Evolutionary conservation across 129 eudicot genomes (phyloP).

Genomic region (Scalesia atractyloides): DNA sequence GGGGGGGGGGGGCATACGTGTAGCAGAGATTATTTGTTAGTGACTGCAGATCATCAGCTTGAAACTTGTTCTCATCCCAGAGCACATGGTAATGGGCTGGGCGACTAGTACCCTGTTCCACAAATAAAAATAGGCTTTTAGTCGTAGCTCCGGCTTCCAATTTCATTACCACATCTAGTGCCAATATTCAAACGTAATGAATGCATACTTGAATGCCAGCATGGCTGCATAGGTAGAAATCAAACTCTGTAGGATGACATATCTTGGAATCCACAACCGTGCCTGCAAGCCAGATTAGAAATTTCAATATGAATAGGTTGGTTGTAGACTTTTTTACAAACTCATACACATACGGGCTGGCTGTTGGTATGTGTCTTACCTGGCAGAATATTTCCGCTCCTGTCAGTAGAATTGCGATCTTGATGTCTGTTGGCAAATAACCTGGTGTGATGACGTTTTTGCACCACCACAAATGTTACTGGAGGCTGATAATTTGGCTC

Average conservation of each 20-base stretch:
- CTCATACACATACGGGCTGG: too few relatives aligned
- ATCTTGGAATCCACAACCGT: constrained; percentile 92
- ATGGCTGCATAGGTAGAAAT: constrained; percentile 91
- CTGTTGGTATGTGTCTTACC: constrained; percentile 34
- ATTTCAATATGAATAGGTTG: neutral
- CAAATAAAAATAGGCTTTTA: neutral
- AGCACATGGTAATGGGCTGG: constrained; percentile 95
- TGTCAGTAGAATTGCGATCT: constrained; percentile 66
- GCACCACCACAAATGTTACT: constrained; percentile 92
- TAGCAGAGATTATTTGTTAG: constrained; percentile 83
- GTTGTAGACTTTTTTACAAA: too few relatives aligned
- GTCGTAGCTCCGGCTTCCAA: neutral
- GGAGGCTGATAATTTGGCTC: constrained; percentile 88
- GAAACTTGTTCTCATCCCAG: constrained; percentile 88
- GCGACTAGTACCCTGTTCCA: constrained; percentile 81
- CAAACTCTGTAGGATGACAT: constrained; percentile 95
- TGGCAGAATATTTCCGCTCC: constrained; percentile 88
- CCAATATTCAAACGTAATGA: neutral
- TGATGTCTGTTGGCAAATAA: constrained; percentile 76
- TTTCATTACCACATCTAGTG: neutral
- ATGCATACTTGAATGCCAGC: constrained; percentile 83
- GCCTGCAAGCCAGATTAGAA: constrained; percentile 39
- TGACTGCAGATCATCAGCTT: constrained; percentile 73
- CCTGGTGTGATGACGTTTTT: constrained; percentile 91
- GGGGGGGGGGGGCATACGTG: constrained; percentile 73